Conservation (phyloP, 257 asterid genomes). For the Nicotiana undulata region DNA sequence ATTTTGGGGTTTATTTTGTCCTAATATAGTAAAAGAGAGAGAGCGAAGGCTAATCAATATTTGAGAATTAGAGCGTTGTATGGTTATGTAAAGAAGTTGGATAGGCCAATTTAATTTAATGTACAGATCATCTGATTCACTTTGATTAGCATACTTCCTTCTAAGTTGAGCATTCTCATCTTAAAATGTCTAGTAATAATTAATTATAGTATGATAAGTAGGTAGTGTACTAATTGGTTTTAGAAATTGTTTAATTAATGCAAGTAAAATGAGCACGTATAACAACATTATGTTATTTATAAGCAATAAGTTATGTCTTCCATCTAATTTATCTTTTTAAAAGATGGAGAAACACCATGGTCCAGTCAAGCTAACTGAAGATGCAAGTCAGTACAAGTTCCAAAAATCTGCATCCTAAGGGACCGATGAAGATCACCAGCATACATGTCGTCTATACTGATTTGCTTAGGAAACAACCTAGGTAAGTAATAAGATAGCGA, state of each 20-base stretch:
- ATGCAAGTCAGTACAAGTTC: background rate
- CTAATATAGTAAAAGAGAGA: background rate
- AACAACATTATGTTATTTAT: too few species aligned
- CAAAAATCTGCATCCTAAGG: background rate
- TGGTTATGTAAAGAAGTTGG: slow-evolving; percentile 6
- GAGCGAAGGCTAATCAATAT: background rate
- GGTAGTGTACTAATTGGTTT: background rate
- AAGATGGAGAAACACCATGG: too few species aligned
- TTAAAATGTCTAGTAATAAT: background rate
- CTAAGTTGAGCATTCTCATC: background rate
- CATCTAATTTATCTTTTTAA: too few species aligned
- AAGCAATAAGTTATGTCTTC: too few species aligned
- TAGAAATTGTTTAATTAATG: too few species aligned
- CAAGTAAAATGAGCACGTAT: too few species aligned
- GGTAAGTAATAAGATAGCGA: too few species aligned
- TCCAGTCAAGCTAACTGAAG: background rate
- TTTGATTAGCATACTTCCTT: background rate
- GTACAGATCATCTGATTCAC: slow-evolving; percentile 5
- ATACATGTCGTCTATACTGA: too few species aligned
- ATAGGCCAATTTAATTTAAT: background rate
- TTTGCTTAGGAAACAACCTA: background rate
- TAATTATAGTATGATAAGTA: background rate
- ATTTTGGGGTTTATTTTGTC: background rate
- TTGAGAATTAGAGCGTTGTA: background rate
- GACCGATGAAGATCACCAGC: background rate